Conservation (phyloP, 2,329 filamentous ascomycete genomes). For the Leptographium lundbergii region DNA sequence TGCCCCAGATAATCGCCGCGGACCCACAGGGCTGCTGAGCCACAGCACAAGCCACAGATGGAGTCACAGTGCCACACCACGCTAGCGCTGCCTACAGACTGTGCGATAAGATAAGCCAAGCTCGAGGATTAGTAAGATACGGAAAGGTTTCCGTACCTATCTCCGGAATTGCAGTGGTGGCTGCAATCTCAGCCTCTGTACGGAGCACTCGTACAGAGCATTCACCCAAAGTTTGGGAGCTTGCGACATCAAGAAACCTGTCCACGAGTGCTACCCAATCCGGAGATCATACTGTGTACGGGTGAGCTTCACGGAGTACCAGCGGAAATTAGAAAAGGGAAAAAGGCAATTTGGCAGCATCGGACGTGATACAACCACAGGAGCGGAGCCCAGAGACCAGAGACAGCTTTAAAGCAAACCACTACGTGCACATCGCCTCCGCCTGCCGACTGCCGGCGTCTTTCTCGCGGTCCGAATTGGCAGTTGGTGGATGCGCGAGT, state of each 20-base stretch:
- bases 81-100: not conserved
- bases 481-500: too few relatives aligned
- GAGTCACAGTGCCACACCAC: not conserved
- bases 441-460: not conserved
- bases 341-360: not conserved
- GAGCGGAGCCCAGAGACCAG: too few relatives aligned
- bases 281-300: not conserved
- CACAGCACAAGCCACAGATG: not conserved
- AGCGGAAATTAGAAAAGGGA: not conserved
- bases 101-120: not conserved
- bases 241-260: not conserved
- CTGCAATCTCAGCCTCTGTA: not conserved
- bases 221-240: not conserved
- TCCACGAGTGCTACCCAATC: not conserved
- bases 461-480: too few relatives aligned
- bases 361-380: not conserved
- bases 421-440: not conserved
- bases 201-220: not conserved
- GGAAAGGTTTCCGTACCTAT: not conserved
- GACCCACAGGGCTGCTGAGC: not conserved
- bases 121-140: too few relatives aligned
- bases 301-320: not conserved
- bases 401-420: too few relatives aligned
- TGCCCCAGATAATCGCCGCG: not conserved
- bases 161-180: conserved; percentile 1